phyloP scores from a whole-genome alignment of 2,329 filamentous ascomycete species.

The Sporothrix brasiliensis region DNA sequence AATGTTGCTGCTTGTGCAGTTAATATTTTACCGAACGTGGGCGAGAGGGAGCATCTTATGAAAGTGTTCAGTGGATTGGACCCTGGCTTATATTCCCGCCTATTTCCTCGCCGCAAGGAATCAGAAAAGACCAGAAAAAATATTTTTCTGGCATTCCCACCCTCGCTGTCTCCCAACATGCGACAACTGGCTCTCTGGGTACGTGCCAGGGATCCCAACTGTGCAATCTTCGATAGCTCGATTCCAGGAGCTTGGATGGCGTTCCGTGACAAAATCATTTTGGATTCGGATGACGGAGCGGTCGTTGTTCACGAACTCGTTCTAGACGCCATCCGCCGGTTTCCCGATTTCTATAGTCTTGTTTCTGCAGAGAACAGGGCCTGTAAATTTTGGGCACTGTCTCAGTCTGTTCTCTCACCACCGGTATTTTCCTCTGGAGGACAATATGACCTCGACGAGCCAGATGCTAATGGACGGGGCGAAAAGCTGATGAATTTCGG shows the following conservation, averaged over 20 bases:
- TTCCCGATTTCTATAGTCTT: conserved; percentile 46
- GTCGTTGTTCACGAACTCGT: conserved; percentile 54
- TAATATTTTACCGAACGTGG: background rate
- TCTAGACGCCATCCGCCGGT: conserved; percentile 45
- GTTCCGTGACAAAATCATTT: conserved; percentile 44
- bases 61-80: conserved; percentile 40
- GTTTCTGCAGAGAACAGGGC: conserved; percentile 37
- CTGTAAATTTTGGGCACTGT: conserved; percentile 48
- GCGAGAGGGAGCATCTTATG: conserved; percentile 37
- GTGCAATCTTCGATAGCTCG: conserved; percentile 49
- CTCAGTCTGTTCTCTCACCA: conserved; percentile 41
- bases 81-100: conserved; percentile 40
- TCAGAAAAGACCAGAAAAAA: conserved; percentile 37
- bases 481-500: conserved; percentile 37
- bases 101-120: conserved; percentile 23
- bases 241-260: conserved; percentile 52
- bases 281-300: conserved; percentile 39
- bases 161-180: conserved; percentile 42
- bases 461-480: background rate
- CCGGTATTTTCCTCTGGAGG: conserved; percentile 43
- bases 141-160: conserved; percentile 57
- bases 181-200: conserved; percentile 53
- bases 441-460: background rate
- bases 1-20: background rate
- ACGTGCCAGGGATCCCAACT: conserved; percentile 45